Base-by-base conservation (phyloP, 139 green algal genomes). In the Tetradesmus lagerheimii region DNA sequence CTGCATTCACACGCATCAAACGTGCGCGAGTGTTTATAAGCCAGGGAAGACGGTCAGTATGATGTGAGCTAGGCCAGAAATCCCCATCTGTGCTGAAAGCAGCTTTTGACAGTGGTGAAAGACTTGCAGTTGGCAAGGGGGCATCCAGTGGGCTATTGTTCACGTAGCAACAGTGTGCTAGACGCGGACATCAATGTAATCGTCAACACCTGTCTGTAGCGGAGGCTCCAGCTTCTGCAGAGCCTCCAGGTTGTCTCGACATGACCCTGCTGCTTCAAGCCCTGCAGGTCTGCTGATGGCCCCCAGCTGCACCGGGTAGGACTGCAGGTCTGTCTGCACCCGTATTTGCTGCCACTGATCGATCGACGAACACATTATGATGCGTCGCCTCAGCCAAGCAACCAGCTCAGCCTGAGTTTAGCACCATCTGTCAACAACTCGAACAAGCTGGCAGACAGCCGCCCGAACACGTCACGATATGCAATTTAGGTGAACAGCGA, bases 261-360 rank as follows among this genome's bases (percentile, higher is more conserved):
- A 71, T 8, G 57, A 6, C 57, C 57, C 57, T 71, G 57, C 57
- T 71, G 57, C 57, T 71, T 71, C 57, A 71, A 71, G 57, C 57
- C 57, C 57, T 71, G 57, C 57, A 71, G 57, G 57, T n/a, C 57
- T 71, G 57, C 57, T 71, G 57, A 71, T 71, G 57, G 57, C 57
- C n/a, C 20, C 8, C 12, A 71, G 57, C 57, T 71, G 57, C 57
- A 71, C 57, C 23, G 57, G 57, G 57, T 71, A 71, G 57, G 57
- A 71, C 57, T 71, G 57, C 57, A 71, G 57, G 16, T 71, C 57
- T 23, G 57, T 20, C 57, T 71, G 57, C 57, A 71, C 57, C 1
- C 57, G 57, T 31, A 71, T 71, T 31, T n/a, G 25, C 4, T 71
- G 57, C 57, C 57, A 71, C 20, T 31, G 23, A 0, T n/a, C 25